Evolutionary conservation across 352 stramenopile genomes (phyloP).

Genomic region (Lagenidium giganteum): DNA sequence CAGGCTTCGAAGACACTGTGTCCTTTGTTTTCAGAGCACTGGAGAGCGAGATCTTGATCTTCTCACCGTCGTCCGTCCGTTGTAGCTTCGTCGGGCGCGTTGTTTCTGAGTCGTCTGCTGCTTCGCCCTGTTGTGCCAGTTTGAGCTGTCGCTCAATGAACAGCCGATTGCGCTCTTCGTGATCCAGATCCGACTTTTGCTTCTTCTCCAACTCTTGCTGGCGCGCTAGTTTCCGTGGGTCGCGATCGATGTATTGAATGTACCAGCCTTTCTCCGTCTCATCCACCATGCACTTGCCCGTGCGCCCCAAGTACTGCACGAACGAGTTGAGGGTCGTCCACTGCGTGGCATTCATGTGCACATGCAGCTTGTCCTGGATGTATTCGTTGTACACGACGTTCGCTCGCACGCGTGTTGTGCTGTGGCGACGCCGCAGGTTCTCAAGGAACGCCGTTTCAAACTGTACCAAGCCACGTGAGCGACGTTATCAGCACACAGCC

Average conservation of each 20-base stretch:
- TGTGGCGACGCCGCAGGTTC: conserved; percentile 91
- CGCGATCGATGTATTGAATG: conserved; percentile 94
- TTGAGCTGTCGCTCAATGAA: conserved; percentile 80
- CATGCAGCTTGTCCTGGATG: conserved; percentile 98
- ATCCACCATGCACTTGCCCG: conserved; percentile 95
- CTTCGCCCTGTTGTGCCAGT: conserved; percentile 37
- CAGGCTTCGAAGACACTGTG: too few species aligned
- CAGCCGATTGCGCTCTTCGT: conserved; percentile 78
- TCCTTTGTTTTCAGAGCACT: too few species aligned
- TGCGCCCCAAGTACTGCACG: conserved; percentile 98
- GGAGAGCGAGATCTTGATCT: conserved; percentile 29
- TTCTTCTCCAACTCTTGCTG: conserved; percentile 87
- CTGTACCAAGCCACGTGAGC: too few species aligned
- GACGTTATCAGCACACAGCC: too few species aligned
- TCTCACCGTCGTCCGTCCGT: conserved; percentile 29
- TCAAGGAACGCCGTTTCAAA: conserved; percentile 97
- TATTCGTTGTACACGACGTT: conserved; percentile 99
- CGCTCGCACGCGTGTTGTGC: conserved; percentile 95
- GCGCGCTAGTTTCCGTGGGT: conserved; percentile 87
- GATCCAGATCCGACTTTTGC: conserved; percentile 85
- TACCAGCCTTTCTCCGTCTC: conserved; percentile 99
- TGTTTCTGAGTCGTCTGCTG: conserved; percentile 16
- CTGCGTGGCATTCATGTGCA: conserved; percentile 99
- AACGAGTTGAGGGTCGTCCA: conserved; percentile 98
- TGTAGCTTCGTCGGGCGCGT: conserved; percentile 59